Evolutionary conservation across 345 rosid genomes (phyloP).

Genomic region (Passiflora organensis): DNA sequence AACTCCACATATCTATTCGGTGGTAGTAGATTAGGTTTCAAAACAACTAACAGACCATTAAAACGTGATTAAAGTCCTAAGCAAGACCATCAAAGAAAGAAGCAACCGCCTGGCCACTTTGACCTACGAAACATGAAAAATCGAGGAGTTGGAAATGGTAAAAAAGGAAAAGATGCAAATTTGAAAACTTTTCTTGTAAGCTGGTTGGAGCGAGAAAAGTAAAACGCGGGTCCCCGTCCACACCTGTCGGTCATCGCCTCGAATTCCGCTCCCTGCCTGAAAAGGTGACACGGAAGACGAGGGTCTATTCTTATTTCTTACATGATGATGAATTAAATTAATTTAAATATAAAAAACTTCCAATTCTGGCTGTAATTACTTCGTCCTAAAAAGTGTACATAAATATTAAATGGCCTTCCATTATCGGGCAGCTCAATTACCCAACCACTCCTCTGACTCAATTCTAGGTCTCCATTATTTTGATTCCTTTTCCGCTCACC

Average conservation of each 20-base stretch:
- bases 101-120: no score
- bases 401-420: constrained; percentile 39
- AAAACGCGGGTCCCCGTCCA: constrained; percentile 39
- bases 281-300: constrained; percentile 50
- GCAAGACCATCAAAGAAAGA: no score
- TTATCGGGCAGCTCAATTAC: constrained; percentile 54
- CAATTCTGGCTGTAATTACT: constrained; percentile 3
- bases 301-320: no score
- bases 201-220: no score
- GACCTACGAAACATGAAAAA: constrained; percentile 22
- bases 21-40: no score
- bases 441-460: constrained; percentile 86
- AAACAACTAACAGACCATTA: no score
- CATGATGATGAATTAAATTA: no score
- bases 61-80: no score
- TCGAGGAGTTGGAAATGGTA: constrained; percentile 32
- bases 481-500: constrained; percentile 59
- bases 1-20: no score
- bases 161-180: no score
- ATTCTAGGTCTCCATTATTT: constrained; percentile 42
- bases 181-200: background rate
- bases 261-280: constrained; percentile 36
- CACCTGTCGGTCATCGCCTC: constrained; percentile 53
- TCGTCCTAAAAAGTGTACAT: constrained; percentile 14
- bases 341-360: no score